phyloP scores from a whole-genome alignment of 2,329 filamentous ascomycete genomes.

The Trichoderma atrobrunneum region DNA sequence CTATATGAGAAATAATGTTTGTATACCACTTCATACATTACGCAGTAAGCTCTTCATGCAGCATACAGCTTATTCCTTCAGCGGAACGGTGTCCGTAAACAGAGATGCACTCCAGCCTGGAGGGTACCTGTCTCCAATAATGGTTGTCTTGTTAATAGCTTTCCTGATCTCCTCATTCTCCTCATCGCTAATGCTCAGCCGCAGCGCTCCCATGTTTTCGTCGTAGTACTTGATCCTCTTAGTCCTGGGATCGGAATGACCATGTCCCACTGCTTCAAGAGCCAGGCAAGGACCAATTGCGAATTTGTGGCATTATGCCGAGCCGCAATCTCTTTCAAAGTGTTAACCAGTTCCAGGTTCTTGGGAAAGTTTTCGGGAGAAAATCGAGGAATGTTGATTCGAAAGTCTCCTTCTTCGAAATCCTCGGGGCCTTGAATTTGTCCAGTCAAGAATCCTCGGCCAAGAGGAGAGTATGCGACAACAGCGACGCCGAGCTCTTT shows the following conservation, averaged over 20 bases:
- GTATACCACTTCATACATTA: neutral
- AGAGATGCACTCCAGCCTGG: neutral
- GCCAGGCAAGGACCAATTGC: constrained; percentile 62
- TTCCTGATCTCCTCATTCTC: neutral
- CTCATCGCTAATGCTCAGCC: neutral
- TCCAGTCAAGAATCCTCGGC: constrained; percentile 56
- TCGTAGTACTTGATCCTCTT: constrained; percentile 42
- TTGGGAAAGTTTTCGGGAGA: constrained; percentile 32
- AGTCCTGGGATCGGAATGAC: constrained; percentile 58
- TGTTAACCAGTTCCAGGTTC: constrained; percentile 52
- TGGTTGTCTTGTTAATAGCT: neutral
- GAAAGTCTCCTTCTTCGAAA: constrained; percentile 44
- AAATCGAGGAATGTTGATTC: constrained; percentile 25
- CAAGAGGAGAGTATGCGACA: constrained; percentile 59
- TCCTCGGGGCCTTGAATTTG: constrained; percentile 44
- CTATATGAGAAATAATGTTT: neutral
- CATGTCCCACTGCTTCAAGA: constrained; percentile 58
- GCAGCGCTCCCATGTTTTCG: constrained; percentile 3
- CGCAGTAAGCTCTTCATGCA: neutral
- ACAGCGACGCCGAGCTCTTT: constrained; percentile 56
- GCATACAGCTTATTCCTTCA: neutral
- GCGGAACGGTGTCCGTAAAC: neutral
- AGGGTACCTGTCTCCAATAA: constrained; percentile 2
- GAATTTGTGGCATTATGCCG: constrained; percentile 53
- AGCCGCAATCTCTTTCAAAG: constrained; percentile 47